These are phyloP conservation scores for Talaromyces albobiverticillius DNA, from an alignment of 2,329 filamentous ascomycete species.

Conservation along the genomic window DNA sequence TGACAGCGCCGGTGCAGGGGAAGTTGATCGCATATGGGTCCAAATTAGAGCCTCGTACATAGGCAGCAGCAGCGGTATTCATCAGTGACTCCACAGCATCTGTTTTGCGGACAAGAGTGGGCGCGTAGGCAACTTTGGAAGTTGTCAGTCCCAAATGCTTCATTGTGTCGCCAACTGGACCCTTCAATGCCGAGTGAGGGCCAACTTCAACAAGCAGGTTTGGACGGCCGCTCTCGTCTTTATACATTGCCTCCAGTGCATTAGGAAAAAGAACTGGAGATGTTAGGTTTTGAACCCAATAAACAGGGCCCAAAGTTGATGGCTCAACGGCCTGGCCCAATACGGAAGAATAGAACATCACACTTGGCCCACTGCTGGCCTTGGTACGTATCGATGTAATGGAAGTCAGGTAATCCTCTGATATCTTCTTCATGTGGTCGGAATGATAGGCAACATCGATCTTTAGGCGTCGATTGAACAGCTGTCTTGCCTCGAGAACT, in stretches of 20 bases:
- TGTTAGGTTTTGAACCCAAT: conserved; percentile 37
- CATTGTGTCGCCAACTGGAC: conserved; percentile 21
- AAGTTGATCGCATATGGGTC: conserved; percentile 12
- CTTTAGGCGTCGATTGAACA: conserved; percentile 9
- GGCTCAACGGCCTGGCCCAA: conserved; percentile 17
- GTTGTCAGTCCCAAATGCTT: background rate
- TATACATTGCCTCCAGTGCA: conserved; percentile 19
- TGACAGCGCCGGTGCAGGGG: conserved; percentile 1
- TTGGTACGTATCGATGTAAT: conserved; percentile 4
- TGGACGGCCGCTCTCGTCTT: conserved; percentile 8
- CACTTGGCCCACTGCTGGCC: background rate
- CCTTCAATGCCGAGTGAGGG: conserved; percentile 30
- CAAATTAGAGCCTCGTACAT: conserved; percentile 2
- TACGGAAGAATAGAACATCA: conserved; percentile 19
- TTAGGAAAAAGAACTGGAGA: conserved; percentile 33
- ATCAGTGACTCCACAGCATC: conserved; percentile 20
- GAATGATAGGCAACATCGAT: conserved; percentile 30
- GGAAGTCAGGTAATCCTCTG: conserved; percentile 23
- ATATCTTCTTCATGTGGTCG: conserved; percentile 35
- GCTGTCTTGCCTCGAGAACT: background rate
- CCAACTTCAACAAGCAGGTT: conserved; percentile 27
- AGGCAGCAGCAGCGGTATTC: conserved; percentile 1
- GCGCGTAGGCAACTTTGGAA: conserved; percentile 23
- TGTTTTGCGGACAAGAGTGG: conserved; percentile 34
- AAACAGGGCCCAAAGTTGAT: conserved; percentile 15